Evolutionary conservation across 1,139 yeast species (phyloP), one percentile per base, ranked within the genome.

Genomic region (Hanseniaspora gamundiae): DNA sequence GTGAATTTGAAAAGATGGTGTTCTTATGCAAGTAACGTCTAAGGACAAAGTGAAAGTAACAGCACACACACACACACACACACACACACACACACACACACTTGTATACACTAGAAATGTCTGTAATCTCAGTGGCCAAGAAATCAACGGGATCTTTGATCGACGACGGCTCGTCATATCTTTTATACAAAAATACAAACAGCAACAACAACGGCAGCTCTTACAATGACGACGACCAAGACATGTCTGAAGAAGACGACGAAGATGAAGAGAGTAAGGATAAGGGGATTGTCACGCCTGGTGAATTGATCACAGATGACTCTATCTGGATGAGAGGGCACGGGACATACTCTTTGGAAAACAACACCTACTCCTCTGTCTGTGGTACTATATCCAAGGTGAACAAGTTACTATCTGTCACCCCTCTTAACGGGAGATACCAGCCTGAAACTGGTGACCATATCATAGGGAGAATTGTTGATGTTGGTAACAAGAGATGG

Each of bases 301-400:
- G 99, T n/a, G 97, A 93, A 59, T 67, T 88, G 45, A 85, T 93
- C 16, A 91, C 98, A 0, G 94, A 84, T 54, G 98, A 93, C 57
- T 87, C 95, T 7, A 74, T 82, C 4, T 91, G 97, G 96, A 93
- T 93, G 98, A 77, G 94, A 60, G 99, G 98, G 29, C 99, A 93
- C 60, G 98, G 98, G 2, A 93, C 98, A 0, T 91, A 86, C 60
- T 78, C 81, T 50, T 66, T 80, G 16, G 45, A 40, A 22, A 67
- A 68, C 44, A 69, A 73, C 53, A 87, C 96, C 1, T 87, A 76
- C 59, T 82, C 95, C 1, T 80, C 96, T 0, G 95, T 91, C 3
- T 96, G 95, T 0, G 99, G 99, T 3, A 78, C 79, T 17, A 80
- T 93, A 14, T 75, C 85, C 1, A 71, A 93, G 52, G 96, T 88